Conservation (phyloP, 2,329 filamentous ascomycete species). For the Apiospora koreana region DNA sequence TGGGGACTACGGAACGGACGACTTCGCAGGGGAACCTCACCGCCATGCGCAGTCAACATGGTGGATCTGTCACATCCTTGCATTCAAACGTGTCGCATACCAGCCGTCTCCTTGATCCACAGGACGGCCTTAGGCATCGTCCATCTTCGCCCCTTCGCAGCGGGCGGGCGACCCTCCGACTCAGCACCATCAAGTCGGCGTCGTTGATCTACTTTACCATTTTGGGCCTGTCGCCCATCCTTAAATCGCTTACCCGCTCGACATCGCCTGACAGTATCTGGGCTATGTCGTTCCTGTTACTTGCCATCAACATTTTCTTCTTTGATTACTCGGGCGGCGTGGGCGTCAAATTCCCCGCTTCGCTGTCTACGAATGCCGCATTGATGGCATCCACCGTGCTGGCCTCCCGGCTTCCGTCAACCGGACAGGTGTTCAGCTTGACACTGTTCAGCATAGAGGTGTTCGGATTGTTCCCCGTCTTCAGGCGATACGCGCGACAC, state of each 20-base stretch:
- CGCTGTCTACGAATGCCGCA: slow-evolving; percentile 89
- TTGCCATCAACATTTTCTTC: slow-evolving; percentile 95
- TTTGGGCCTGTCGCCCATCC: slow-evolving; percentile 87
- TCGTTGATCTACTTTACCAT: slow-evolving; percentile 91
- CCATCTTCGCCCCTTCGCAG: slow-evolving; percentile 36
- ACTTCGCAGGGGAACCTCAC: slow-evolving; percentile 32
- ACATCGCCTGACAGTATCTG: slow-evolving; percentile 95
- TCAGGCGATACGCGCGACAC: slow-evolving; percentile 83
- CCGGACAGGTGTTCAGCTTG: slow-evolving; percentile 90
- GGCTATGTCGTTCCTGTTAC: slow-evolving; percentile 91
- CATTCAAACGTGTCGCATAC: slow-evolving; percentile 44
- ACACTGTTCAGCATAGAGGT: slow-evolving; percentile 97
- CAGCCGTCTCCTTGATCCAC: slow-evolving; percentile 32
- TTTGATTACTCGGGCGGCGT: slow-evolving; percentile 87
- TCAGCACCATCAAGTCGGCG: slow-evolving; percentile 89
- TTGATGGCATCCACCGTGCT: slow-evolving; percentile 96
- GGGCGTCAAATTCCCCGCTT: slow-evolving; percentile 66
- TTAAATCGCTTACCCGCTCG: slow-evolving; percentile 93
- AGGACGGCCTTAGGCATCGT: slow-evolving; percentile 35
- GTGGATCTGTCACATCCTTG: slow-evolving; percentile 57
- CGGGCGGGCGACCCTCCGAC: slow-evolving; percentile 49
- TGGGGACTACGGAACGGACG: slow-evolving; percentile 32
- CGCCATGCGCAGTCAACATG: slow-evolving; percentile 46
- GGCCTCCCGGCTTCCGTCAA: slow-evolving; percentile 83
- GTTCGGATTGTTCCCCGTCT: slow-evolving; percentile 96